Percentiles rank a stretch among this genome's conserved stretches.
Evolutionary conservation across 2,329 filamentous ascomycete species (phyloP).

Genomic region (Hypoxylon sp.): DNA sequence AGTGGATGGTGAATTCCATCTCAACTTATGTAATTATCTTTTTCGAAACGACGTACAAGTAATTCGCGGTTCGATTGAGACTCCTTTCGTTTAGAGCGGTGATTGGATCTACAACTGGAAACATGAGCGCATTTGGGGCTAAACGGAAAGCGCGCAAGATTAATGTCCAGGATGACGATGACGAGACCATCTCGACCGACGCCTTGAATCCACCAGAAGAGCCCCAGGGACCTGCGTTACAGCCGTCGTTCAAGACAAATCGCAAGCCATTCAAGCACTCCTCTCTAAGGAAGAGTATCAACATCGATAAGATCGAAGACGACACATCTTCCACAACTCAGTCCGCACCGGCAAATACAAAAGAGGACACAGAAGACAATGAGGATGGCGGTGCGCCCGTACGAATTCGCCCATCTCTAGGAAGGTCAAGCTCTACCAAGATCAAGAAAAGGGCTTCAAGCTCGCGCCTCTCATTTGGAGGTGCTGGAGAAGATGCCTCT

Average conservation of each 20-base stretch:
- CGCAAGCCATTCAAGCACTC: constrained; percentile 69
- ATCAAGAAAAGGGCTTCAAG: constrained; percentile 75
- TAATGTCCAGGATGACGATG: constrained; percentile 72
- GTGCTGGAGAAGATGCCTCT: constrained; percentile 67
- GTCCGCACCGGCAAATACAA: constrained; percentile 36
- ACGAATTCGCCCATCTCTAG: constrained; percentile 63
- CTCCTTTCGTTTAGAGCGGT: neutral
- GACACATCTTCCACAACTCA: constrained; percentile 46
- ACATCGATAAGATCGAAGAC: constrained; percentile 60
- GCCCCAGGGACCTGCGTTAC: constrained; percentile 53
- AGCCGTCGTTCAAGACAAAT: constrained; percentile 59
- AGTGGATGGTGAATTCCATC: constrained; percentile 9
- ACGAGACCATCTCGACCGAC: constrained; percentile 37
- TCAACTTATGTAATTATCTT: constrained; percentile 3
- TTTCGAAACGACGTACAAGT: too few species aligned
- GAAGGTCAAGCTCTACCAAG: constrained; percentile 62
- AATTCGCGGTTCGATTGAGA: neutral
- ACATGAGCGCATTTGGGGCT: constrained; percentile 67
- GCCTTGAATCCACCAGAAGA: constrained; percentile 47
- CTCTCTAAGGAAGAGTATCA: constrained; percentile 68
- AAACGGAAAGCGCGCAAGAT: constrained; percentile 83
- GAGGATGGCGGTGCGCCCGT: constrained; percentile 61
- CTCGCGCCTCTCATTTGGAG: constrained; percentile 79
- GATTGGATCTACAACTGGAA: constrained; percentile 32
- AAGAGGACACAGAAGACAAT: constrained; percentile 54